Evolutionary conservation across 106 monocot species (phyloP), one percentile per base, ranked within the genome.

Genomic region (Apostasia ramifera): DNA sequence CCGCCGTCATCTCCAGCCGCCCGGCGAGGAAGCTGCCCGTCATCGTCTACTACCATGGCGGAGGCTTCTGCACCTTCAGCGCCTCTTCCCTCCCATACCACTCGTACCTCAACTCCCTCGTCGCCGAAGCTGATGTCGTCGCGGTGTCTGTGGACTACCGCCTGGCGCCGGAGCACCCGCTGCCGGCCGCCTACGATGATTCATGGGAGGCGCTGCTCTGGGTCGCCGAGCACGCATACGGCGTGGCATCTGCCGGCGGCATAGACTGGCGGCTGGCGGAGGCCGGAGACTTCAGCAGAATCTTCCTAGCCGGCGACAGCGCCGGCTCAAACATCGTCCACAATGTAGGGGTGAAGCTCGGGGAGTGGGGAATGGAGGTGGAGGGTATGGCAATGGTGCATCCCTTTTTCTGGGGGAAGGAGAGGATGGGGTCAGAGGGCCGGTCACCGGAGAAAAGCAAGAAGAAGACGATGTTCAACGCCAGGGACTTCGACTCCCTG

Each of bases 91-190:
- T n/a, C 44, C 6, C 45, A 2, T 64, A 44, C 12, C 63, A 64
- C 44, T 12, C 12, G 1, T 46, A 44, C 63, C 63, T 64, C 63
- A 64, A 64, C 63, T 6, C 63, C 44, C 44, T 64, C 45, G 63
- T 44, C 44, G 41, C 43, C 44, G 44, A 44, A 45, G 8, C 63
- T n/a, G 44, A 45, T 44, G 10, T 64, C 44, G 10, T 67, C 38
- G 68, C 40, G 54, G 61, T 79, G 42, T 73, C 79, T 53, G 61
- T 79, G 44, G 46, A 68, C 61, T 79, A 79, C 67, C 68, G 79
- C 37, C 79, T 45, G 8, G 79, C 72, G 1, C 72, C 79, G 8
- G 73, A 79, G 79, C 41, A 67, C 53, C 73, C 68, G 6, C 44
- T 64, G 2, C 63, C 63, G 4, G 63, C 63, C 5, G 63, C 44